Evolutionary conservation across 2,329 filamentous ascomycete genomes (phyloP).

Genomic region (Dactylonectria macrodidyma): DNA sequence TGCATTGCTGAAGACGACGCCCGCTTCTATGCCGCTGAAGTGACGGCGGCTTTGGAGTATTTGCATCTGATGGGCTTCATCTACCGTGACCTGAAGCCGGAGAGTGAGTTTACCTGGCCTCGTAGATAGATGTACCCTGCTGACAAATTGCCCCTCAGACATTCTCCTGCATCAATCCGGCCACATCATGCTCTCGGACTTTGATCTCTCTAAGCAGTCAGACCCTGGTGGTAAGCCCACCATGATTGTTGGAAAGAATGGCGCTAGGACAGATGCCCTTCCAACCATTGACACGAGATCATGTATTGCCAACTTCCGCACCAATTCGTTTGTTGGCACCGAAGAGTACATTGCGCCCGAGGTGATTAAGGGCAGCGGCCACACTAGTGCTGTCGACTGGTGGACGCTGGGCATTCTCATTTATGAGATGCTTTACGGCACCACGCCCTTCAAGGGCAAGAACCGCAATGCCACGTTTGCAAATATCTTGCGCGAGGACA

Average conservation of each 20-base stretch:
- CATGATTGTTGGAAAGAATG: conserved; percentile 95
- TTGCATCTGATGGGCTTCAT: conserved; percentile 99
- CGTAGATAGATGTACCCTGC: conserved; percentile 12
- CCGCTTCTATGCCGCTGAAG: conserved; percentile 96
- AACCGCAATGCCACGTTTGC: conserved; percentile 98
- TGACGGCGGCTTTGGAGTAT: conserved; percentile 96
- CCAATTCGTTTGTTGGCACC: conserved; percentile 98
- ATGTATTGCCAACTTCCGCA: conserved; percentile 97
- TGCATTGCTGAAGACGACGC: conserved; percentile 98
- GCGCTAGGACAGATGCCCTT: conserved; percentile 86
- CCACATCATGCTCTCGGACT: conserved; percentile 99
- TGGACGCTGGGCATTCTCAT: conserved; percentile 98
- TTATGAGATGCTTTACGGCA: conserved; percentile 99
- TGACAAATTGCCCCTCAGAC: conserved; percentile 67
- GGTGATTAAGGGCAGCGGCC: conserved; percentile 98
- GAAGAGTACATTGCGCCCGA: conserved; percentile 99
- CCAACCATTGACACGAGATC: conserved; percentile 99
- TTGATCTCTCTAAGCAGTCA: conserved; percentile 98
- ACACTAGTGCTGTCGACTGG: conserved; percentile 99
- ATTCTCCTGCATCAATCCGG: conserved; percentile 99
- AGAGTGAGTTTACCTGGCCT: conserved; percentile 78
- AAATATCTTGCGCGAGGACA: conserved; percentile 95
- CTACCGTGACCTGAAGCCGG: conserved; percentile 96
- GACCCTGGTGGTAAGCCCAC: conserved; percentile 95
- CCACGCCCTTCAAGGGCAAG: conserved; percentile 99